Conservation (phyloP, 2,329 filamentous ascomycete species). For the Chrysosphaeria jannelii region DNA sequence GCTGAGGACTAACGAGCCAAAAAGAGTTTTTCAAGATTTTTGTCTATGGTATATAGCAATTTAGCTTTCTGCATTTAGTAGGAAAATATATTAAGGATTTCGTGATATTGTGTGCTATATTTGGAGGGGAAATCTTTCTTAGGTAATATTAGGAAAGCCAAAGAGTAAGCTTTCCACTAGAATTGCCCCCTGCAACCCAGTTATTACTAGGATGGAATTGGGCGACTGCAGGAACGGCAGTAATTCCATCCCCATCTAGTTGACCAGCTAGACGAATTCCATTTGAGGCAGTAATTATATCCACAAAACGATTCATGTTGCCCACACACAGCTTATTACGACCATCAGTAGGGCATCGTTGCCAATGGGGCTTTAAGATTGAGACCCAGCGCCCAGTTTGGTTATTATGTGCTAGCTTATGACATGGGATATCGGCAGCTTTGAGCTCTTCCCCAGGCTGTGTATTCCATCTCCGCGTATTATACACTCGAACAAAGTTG, state of each 20-base stretch:
- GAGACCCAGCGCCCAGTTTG: constrained; percentile 90
- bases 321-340: constrained; percentile 76
- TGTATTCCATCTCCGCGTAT: constrained; percentile 20
- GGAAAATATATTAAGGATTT: too few relatives aligned
- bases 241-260: constrained; percentile 65
- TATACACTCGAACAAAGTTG: constrained; percentile 81
- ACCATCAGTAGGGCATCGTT: constrained; percentile 43
- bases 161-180: constrained; percentile 70
- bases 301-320: constrained; percentile 94
- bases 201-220: constrained; percentile 67
- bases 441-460: constrained; percentile 20
- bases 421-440: constrained; percentile 15
- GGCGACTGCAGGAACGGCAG: constrained; percentile 75
- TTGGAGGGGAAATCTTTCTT: too few relatives aligned
- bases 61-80: too few relatives aligned
- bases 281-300: constrained; percentile 68
- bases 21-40: too few relatives aligned
- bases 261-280: too few relatives aligned
- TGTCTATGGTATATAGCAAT: too few relatives aligned
- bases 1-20: too few relatives aligned
- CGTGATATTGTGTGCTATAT: too few relatives aligned
- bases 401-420: constrained; percentile 54
- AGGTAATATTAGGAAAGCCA: too few relatives aligned
- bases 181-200: constrained; percentile 80
- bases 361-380: constrained; percentile 63